Evolutionary conservation across 306 rosid genomes (phyloP).

Genomic region (Mimosa bimucronata): DNA sequence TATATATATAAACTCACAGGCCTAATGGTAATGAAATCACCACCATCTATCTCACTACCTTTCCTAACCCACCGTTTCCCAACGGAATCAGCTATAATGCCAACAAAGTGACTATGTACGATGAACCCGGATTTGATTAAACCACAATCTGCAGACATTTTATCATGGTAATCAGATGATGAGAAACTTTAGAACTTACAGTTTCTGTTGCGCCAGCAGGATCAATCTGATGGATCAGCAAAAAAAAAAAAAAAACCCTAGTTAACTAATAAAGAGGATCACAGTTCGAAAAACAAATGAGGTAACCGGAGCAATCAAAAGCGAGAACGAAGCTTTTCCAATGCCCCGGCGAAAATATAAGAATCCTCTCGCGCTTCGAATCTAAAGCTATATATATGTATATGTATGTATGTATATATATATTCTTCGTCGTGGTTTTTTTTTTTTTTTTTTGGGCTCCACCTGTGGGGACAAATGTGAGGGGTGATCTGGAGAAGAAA

Average conservation of each 20-base stretch:
- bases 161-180: not conserved
- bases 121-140: slow-evolving; percentile 3
- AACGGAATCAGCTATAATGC: slow-evolving; percentile 29
- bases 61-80: slow-evolving; percentile 26
- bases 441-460: too few relatives aligned
- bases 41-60: slow-evolving; percentile 9
- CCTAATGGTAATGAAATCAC: not conserved
- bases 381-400: not conserved
- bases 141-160: slow-evolving; percentile 19
- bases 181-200: slow-evolving; percentile 46
- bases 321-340: slow-evolving; percentile 36
- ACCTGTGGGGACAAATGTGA: not conserved
- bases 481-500: slow-evolving; percentile 30
- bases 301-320: slow-evolving; percentile 13
- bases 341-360: slow-evolving; percentile 1
- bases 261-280: slow-evolving; percentile 39
- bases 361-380: not conserved
- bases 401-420: not conserved
- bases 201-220: slow-evolving; percentile 41
- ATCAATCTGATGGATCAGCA: slow-evolving; percentile 42
- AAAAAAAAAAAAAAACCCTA: slow-evolving; percentile 51
- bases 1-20: too few relatives aligned
- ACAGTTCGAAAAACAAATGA: slow-evolving; percentile 3
- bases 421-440: not conserved
- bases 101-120: not conserved